Evolutionary conservation across 345 rosid species (phyloP), one percentile per base, ranked within the genome.

Genomic region (Ricinus communis): DNA sequence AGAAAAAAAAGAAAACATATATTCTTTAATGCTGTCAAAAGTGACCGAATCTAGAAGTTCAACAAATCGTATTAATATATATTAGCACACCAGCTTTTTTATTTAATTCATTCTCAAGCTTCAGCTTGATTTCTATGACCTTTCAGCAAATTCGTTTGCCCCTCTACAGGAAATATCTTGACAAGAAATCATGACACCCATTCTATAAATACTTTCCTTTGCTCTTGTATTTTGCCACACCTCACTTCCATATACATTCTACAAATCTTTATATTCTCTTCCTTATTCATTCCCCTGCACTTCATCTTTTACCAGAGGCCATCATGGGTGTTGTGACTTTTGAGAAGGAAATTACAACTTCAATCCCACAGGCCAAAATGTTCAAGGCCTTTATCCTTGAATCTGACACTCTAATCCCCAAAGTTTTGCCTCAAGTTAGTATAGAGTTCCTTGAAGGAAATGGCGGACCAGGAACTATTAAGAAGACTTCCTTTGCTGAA

Each of bases 391-490:
- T 36, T 38, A 25, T n/a, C 16, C 27, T 60, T 60, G 65, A 60
- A 60, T 36, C 65, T 8, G 25, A 36, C 6, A 38, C 13, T 4
- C n/a, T 18, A 36, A 19, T n/a, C 3, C 65, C 65, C 5, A 60
- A 36, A 7, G 25, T 67, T 27, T 2, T 24, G 28, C 60, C 71
- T 13, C 40, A 49, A 1, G 16, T 67, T 15, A 36, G 11, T 8
- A 14, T 52, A 5, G 60, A 66, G 10, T 11, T 38, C 3, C 8
- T 66, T 36, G n/a, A 67, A 67, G 71, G 62, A 13, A 53, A 52
- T 53, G 71, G 71, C 5, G 62, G 62, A 14, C 61, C 62, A 22
- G 71, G 71, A 21, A 52, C 51, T 24, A 53, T 67, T 27, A 53
- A 22, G 36, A 67, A 67, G 61, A 5, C 45, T 5, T 51, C 49